These are phyloP conservation scores for Oenanthe sinensis DNA, from an alignment of 129 eudicot species.

Conservation along the genomic window DNA sequence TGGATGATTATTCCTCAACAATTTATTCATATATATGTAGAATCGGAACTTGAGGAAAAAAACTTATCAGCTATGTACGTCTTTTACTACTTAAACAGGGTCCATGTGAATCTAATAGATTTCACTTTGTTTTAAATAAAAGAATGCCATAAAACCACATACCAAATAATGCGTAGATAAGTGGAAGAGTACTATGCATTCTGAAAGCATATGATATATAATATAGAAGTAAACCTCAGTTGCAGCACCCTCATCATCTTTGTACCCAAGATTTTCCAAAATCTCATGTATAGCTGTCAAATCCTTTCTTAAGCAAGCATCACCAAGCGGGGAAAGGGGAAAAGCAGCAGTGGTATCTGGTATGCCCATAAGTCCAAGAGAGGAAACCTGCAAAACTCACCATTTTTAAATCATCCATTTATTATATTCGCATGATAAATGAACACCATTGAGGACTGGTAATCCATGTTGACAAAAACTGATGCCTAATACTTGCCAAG, in stretches of 20 bases:
- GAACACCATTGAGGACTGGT: neutral
- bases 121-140: neutral
- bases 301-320: conserved; percentile 83
- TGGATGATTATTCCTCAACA: neutral
- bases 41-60: neutral
- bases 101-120: neutral
- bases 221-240: conserved; percentile 63
- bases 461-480: neutral
- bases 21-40: neutral
- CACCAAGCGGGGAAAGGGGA: conserved; percentile 69
- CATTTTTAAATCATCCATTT: neutral
- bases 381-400: conserved; percentile 48
- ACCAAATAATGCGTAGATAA: neutral
- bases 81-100: neutral
- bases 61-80: neutral
- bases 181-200: neutral
- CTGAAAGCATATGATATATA: neutral
- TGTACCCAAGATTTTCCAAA: conserved; percentile 70
- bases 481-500: neutral
- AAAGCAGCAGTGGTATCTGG: conserved; percentile 34
- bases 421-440: neutral
- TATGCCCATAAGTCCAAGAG: conserved; percentile 72
- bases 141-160: neutral
- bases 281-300: conserved; percentile 90
- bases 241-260: conserved; percentile 91